Evolutionary conservation across 108 stramenopile genomes (phyloP).

Genomic region (Bacterosira constricta): DNA sequence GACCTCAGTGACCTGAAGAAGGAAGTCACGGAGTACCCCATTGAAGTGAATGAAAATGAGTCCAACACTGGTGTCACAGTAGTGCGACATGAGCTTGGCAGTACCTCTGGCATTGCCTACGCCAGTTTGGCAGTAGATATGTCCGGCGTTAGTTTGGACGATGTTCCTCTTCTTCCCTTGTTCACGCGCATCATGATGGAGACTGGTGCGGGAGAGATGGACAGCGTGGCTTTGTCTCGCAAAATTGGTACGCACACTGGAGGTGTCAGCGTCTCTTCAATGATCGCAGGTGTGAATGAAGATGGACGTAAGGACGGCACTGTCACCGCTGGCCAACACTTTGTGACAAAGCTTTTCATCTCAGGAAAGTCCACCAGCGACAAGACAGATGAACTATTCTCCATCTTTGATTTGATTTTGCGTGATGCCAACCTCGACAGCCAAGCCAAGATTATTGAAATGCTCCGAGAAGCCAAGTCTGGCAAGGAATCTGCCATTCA

Average conservation of each 20-base stretch:
- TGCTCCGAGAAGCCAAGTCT: conserved; percentile 87
- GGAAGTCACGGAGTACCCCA: conserved; percentile 89
- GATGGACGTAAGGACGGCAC: conserved; percentile 55
- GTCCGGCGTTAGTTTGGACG: conserved; percentile 78
- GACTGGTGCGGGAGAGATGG: conserved; percentile 89
- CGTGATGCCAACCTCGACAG: conserved; percentile 90
- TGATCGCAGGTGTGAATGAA: conserved; percentile 73
- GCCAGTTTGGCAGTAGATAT: conserved; percentile 83
- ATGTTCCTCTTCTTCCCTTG: conserved; percentile 87
- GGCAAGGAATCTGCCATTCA: conserved; percentile 72
- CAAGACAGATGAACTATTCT: conserved; percentile 86
- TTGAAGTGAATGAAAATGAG: conserved; percentile 79
- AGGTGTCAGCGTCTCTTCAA: conserved; percentile 67
- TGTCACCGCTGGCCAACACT: conserved; percentile 64
- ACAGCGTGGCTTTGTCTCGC: conserved; percentile 83
- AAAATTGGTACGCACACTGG: conserved; percentile 90
- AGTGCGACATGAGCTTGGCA: conserved; percentile 84
- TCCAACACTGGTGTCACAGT: conserved; percentile 80
- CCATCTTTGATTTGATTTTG: conserved; percentile 84
- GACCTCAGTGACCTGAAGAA: conserved; percentile 87
- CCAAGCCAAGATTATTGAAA: conserved; percentile 88
- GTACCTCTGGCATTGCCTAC: conserved; percentile 95
- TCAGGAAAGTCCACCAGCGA: conserved; percentile 88
- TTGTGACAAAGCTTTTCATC: conserved; percentile 79
- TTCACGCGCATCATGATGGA: conserved; percentile 90